phyloP scores from a whole-genome alignment of 495 filamentous ascomycete genomes.

The Xylaria castorea region DNA sequence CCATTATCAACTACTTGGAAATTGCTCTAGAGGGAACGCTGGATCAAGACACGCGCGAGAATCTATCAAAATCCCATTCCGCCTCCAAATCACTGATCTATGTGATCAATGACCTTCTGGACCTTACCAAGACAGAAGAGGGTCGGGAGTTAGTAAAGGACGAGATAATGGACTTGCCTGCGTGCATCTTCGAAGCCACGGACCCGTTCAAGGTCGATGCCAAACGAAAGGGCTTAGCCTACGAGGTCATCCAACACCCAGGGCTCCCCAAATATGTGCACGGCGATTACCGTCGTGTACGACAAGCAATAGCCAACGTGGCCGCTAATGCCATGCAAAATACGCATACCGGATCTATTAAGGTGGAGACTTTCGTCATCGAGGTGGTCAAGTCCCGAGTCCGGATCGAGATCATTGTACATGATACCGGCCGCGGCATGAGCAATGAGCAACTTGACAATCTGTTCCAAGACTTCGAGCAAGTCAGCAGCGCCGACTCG shows the following conservation, averaged over 20 bases:
- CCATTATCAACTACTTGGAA: conserved; percentile 95
- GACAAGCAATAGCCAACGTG: conserved; percentile 83
- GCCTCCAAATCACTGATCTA: conserved; percentile 97
- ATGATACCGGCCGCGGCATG: conserved; percentile 87
- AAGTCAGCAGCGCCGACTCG: conserved; percentile 69
- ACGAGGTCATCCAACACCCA: conserved; percentile 69
- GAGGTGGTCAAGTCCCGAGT: conserved; percentile 52
- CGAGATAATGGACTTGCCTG: conserved; percentile 76
- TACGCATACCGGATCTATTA: conserved; percentile 73
- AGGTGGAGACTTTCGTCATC: conserved; percentile 69
- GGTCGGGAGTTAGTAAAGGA: conserved; percentile 82
- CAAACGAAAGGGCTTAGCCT: conserved; percentile 74
- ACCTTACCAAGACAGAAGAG: conserved; percentile 88
- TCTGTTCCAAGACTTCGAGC: conserved; percentile 86
- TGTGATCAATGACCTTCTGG: conserved; percentile 93
- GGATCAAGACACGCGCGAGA: conserved; percentile 85
- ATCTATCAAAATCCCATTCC: conserved; percentile 85
- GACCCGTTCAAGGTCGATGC: conserved; percentile 77
- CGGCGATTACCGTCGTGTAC: conserved; percentile 79
- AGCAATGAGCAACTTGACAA: conserved; percentile 70
- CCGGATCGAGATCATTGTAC: conserved; percentile 73
- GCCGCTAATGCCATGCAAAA: conserved; percentile 87
- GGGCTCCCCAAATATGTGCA: conserved; percentile 74
- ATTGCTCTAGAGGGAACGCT: conserved; percentile 87
- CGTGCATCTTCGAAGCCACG: conserved; percentile 77